A percentile compares a stretch with the other conserved stretches of the same genome.
Conservation (phyloP, 139 green algal species). For the Micromonas pusilla region DNA sequence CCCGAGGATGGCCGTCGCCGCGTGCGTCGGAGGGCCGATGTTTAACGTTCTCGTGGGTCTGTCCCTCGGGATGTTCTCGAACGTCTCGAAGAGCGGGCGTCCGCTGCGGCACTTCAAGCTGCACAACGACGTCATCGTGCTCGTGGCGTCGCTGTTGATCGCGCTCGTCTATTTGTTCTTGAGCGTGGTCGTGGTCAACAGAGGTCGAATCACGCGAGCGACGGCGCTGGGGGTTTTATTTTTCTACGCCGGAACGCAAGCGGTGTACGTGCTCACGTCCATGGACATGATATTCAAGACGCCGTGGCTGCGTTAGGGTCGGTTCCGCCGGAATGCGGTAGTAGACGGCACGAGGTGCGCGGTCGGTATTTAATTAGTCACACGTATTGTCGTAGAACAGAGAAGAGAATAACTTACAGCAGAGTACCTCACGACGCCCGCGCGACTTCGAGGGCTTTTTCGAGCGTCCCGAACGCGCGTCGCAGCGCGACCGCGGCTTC, state of each 20-base stretch:
- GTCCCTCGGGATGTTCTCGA: conserved; percentile 24
- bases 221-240: too few relatives aligned
- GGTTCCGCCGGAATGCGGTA: not conserved
- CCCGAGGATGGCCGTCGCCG: conserved; percentile 43
- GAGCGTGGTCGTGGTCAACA: too few relatives aligned
- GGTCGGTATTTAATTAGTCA: conserved; percentile 2
- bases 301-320: not conserved
- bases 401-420: too few relatives aligned
- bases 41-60: conserved; percentile 51
- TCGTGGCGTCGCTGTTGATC: not conserved
- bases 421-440: not conserved
- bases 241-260: not conserved
- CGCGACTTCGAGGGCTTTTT: not conserved
- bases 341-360: too few relatives aligned
- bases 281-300: not conserved
- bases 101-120: not conserved
- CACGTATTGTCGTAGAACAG: too few relatives aligned
- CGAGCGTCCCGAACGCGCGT: not conserved
- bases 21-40: conserved; percentile 46
- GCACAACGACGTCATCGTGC: conserved; percentile 4
- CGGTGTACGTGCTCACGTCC: conserved; percentile 12
- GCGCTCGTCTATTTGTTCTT: not conserved
- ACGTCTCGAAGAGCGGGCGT: not conserved
- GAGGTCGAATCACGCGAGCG: too few relatives aligned
- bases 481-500: not conserved